Evolutionary conservation across 225 moss, liverwort and hornwort species (phyloP).

Genomic region (Sphagnum tenellum): DNA sequence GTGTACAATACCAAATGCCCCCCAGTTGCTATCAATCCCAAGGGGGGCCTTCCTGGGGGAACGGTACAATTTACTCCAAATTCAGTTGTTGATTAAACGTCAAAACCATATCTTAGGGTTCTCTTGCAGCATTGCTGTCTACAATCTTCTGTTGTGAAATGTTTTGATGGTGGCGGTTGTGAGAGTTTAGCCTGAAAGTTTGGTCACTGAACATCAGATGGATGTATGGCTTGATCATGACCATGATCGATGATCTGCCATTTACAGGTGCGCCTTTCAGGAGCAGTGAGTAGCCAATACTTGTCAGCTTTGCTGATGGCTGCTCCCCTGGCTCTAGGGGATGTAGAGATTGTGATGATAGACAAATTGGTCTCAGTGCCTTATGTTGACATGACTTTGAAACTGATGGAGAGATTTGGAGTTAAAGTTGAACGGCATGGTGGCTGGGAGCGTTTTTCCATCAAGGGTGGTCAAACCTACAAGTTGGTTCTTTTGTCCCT

Average conservation of each 20-base stretch:
- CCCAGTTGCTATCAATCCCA: slow-evolving; percentile 77
- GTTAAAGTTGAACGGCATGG: slow-evolving; percentile 68
- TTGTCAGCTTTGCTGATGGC: slow-evolving; percentile 86
- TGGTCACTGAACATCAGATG: no score
- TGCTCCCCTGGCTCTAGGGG: slow-evolving; percentile 70
- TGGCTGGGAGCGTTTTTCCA: slow-evolving; percentile 89
- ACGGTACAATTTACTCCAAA: slow-evolving; percentile 25
- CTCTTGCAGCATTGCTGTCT: no score
- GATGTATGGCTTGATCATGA: no score
- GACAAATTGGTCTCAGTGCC: slow-evolving; percentile 96
- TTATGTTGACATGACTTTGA: slow-evolving; percentile 93
- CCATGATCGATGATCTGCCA: no score
- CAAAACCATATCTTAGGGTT: no score
- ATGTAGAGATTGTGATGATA: slow-evolving; percentile 79
- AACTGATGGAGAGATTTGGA: slow-evolving; percentile 86
- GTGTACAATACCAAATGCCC: slow-evolving; percentile 62
- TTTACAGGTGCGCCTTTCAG: slow-evolving; percentile 81
- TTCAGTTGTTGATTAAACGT: no score
- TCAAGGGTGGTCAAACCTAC: slow-evolving; percentile 87
- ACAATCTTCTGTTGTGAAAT: no score
- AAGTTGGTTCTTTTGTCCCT: slow-evolving; percentile 26
- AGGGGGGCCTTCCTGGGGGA: slow-evolving; percentile 81
- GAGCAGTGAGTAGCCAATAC: slow-evolving; percentile 93
- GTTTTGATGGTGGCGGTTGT: no score
- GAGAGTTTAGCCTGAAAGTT: no score